Evolutionary conservation across 2,329 filamentous ascomycete species (phyloP).

Genomic region (Diaporthe citrichinensis): DNA sequence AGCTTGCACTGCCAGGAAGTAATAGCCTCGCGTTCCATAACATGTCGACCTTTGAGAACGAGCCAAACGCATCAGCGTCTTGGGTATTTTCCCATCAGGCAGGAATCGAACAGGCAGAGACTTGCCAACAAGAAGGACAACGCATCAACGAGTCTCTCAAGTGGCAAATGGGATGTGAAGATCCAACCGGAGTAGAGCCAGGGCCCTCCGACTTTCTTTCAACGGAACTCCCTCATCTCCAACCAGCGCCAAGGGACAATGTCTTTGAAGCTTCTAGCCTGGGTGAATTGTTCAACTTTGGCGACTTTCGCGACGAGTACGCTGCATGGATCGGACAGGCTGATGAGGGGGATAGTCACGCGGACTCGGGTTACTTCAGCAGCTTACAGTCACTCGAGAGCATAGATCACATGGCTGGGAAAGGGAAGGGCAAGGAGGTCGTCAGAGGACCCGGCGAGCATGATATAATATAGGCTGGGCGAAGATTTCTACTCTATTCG

Average conservation of each 20-base stretch:
- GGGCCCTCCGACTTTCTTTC: neutral
- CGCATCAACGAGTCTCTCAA: neutral
- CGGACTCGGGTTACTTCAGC: constrained; percentile 6
- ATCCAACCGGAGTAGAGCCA: neutral
- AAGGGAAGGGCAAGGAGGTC: neutral
- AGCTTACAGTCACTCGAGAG: neutral
- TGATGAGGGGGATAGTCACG: neutral
- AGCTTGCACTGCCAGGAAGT: neutral
- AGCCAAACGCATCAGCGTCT: neutral
- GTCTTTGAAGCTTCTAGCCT: neutral
- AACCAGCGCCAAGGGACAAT: no score
- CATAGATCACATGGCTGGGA: neutral
- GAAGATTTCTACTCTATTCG: neutral
- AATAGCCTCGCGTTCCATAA: neutral
- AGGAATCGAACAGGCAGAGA: neutral
- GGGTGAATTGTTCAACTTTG: neutral
- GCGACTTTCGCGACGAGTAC: neutral
- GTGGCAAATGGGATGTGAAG: neutral
- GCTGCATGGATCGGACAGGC: neutral
- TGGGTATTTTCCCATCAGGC: neutral
- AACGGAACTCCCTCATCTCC: neutral
- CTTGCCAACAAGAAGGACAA: neutral
- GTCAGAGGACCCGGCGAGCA: neutral
- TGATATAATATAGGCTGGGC: no score
- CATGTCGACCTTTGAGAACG: no score